phyloP scores from a whole-genome alignment of 139 green algal species.

The Chlamydomonas urium region DNA sequence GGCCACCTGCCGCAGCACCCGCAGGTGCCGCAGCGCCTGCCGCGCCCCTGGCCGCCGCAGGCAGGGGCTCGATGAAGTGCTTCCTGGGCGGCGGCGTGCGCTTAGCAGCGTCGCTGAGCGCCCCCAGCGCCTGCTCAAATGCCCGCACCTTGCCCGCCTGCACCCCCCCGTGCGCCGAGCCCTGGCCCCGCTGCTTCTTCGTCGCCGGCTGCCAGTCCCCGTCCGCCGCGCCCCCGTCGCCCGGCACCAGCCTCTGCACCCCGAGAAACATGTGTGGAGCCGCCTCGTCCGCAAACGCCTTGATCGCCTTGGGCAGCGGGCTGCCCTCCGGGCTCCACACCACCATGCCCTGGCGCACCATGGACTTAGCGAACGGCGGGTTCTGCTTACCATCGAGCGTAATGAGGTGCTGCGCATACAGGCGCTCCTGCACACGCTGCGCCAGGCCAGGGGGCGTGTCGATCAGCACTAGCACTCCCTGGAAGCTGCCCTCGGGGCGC shows the following conservation, averaged over 20 bases:
- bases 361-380: not conserved
- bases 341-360: not conserved
- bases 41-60: not conserved
- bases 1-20: not conserved
- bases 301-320: not conserved
- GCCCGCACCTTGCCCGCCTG: too few species aligned
- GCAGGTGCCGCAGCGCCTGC: not conserved
- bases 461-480: not conserved
- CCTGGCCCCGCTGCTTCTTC: too few species aligned
- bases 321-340: not conserved
- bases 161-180: too few species aligned
- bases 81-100: too few species aligned
- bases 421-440: not conserved
- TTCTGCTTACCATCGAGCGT: not conserved
- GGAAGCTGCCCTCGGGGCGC: not conserved
- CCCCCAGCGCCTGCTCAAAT: too few species aligned
- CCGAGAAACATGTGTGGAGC: not conserved
- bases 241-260: not conserved
- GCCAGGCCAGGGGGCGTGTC: slow-evolving; percentile 1
- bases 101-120: too few species aligned
- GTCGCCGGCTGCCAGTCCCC: too few species aligned
- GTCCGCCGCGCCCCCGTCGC: not conserved
- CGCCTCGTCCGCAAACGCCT: not conserved
- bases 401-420: not conserved
- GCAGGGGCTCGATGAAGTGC: too few species aligned